Evolutionary conservation across 23 red algal species (phyloP), one percentile per base, ranked within the genome.

Genomic region (Chondrus crispus): DNA sequence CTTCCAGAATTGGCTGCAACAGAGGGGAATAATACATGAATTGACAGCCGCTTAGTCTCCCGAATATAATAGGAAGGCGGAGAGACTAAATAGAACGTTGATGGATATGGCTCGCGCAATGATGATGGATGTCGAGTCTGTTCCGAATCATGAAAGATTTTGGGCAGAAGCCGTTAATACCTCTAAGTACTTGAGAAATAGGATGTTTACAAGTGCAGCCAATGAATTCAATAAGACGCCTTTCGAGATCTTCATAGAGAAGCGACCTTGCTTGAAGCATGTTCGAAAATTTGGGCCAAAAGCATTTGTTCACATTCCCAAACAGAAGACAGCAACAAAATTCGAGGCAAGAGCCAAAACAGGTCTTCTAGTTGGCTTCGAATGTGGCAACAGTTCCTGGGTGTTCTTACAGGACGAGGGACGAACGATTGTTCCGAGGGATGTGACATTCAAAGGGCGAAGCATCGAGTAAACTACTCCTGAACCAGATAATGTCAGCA

Each of bases 311-410:
- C 50, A 55, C 50, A 62, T 76, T 28, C 85, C 85, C 6, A 49
- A 79, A 68, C 35, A 47, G 38, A 42, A 28, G 5, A 5, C 47
- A 18, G 47, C 19, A n/a, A 70, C 68, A 41, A 89, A 89, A 3
- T 80, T 62, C 50, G 68, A 22, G 7, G n/a, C 63, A 37, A 50
- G 19, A 2, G 84, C 85, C 36, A 73, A 40, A 16, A 51, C 60
- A 30, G 68, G 85, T 3, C 9, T 88, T 2, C 53, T 90, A 4
- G 87, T 81, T 29, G 87, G 44, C 18, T 90, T n/a, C n/a, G n/a
- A n/a, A n/a, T n/a, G n/a, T n/a, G n/a, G n/a, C n/a, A n/a, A n/a
- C n/a, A n/a, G n/a, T n/a, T n/a, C n/a, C n/a, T n/a, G n/a, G n/a
- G n/a, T n/a, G n/a, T n/a, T n/a, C n/a, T n/a, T n/a, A n/a, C n/a